Percentiles rank a stretch among this genome's conserved stretches.
Evolutionary conservation across 257 asterid species (phyloP).

Genomic region (Solanum piurae): DNA sequence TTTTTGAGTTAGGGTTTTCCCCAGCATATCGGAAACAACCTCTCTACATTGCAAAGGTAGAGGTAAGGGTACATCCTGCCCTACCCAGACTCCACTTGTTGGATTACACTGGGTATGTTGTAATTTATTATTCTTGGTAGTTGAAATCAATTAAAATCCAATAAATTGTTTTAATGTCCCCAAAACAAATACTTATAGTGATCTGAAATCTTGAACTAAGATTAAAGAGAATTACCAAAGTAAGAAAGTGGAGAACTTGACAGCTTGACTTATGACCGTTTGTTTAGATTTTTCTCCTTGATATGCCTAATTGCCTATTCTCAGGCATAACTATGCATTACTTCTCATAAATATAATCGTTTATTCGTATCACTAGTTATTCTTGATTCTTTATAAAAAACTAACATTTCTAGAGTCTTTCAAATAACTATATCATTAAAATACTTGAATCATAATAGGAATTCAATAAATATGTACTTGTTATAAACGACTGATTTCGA

Average conservation of each 20-base stretch:
- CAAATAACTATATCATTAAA: background rate
- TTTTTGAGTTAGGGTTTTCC: background rate
- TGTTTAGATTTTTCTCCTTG: background rate
- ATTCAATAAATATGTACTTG: background rate
- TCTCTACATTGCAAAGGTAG: background rate
- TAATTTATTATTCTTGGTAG: background rate
- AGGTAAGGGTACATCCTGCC: background rate
- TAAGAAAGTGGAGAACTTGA: background rate
- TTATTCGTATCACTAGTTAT: background rate
- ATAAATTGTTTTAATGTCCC: background rate
- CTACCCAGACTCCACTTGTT: background rate
- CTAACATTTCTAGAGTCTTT: background rate
- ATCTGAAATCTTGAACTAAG: background rate
- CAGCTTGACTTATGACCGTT: background rate
- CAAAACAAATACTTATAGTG: background rate
- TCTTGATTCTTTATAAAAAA: background rate
- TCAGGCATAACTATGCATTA: background rate
- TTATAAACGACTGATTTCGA: background rate
- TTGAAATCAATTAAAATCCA: background rate
- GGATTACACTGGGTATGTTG: background rate
- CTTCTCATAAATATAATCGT: background rate
- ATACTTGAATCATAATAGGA: background rate
- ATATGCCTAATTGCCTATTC: background rate
- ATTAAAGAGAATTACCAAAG: background rate
- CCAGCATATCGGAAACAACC: background rate